These are phyloP conservation scores for Lepidium africanum DNA, from an alignment of 345 rosid genomes.

Conservation along the genomic window DNA sequence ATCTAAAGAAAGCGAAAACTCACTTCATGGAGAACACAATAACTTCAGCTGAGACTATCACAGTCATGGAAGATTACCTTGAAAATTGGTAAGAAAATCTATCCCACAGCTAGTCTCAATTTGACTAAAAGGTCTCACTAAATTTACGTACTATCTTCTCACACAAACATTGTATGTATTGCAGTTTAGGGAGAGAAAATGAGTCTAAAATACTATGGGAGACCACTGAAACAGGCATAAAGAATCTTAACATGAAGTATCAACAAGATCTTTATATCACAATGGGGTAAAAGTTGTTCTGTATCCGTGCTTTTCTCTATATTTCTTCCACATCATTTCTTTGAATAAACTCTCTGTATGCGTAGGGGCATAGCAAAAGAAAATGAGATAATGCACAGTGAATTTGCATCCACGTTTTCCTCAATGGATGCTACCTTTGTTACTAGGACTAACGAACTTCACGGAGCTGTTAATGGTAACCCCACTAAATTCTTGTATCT, in stretches of 20 bases:
- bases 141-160: background rate
- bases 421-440: constrained; percentile 38
- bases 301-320: constrained; percentile 20
- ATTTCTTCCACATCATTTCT: background rate
- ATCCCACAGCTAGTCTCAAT: background rate
- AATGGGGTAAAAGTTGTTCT: constrained; percentile 13
- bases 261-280: constrained; percentile 18
- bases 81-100: constrained; percentile 51
- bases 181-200: constrained; percentile 48
- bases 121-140: background rate
- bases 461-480: constrained; percentile 50
- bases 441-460: constrained; percentile 34
- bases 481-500: background rate
- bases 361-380: constrained; percentile 41
- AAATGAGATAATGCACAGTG: constrained; percentile 34
- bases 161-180: background rate
- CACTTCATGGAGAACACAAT: constrained; percentile 54
- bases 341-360: background rate
- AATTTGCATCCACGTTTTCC: constrained; percentile 41
- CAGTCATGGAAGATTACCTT: constrained; percentile 44
- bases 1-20: constrained; percentile 35
- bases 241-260: constrained; percentile 30
- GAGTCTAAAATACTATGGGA: constrained; percentile 52
- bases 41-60: constrained; percentile 48
- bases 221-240: constrained; percentile 27